Conservation (phyloP, 257 asterid species). For the Solanum appendiculatum region DNA sequence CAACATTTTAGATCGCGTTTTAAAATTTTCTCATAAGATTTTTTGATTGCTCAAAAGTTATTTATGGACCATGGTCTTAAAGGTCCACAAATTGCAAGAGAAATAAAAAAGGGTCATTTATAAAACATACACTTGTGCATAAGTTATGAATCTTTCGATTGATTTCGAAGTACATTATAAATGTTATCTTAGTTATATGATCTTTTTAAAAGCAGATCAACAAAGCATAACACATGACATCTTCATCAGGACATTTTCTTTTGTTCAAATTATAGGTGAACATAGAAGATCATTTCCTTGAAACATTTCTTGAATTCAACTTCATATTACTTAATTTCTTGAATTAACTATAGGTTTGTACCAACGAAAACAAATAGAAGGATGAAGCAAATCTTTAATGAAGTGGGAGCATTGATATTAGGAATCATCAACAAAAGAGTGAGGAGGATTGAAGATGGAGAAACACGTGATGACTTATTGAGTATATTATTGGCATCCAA, state of each 20-base stretch:
- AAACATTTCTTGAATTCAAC: background rate
- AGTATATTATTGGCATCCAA: slow-evolving; percentile 10
- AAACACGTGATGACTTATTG: slow-evolving; percentile 6
- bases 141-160: background rate
- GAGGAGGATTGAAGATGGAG: background rate
- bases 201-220: background rate
- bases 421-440: slow-evolving; percentile 2
- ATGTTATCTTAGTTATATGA: background rate
- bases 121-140: background rate
- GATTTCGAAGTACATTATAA: background rate
- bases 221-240: background rate
- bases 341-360: background rate
- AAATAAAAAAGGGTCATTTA: background rate
- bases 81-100: background rate
- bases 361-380: slow-evolving; percentile 9
- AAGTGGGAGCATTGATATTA: background rate
- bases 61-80: background rate
- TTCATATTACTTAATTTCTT: background rate
- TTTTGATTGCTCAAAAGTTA: background rate
- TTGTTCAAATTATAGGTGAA: background rate
- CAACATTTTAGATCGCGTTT: background rate
- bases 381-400: slow-evolving; percentile 5
- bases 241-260: background rate
- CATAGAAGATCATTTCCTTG: background rate
- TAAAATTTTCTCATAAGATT: background rate